Base-by-base conservation (phyloP, 73 alveolate genomes). In the Durusdinium trenchii region DNA sequence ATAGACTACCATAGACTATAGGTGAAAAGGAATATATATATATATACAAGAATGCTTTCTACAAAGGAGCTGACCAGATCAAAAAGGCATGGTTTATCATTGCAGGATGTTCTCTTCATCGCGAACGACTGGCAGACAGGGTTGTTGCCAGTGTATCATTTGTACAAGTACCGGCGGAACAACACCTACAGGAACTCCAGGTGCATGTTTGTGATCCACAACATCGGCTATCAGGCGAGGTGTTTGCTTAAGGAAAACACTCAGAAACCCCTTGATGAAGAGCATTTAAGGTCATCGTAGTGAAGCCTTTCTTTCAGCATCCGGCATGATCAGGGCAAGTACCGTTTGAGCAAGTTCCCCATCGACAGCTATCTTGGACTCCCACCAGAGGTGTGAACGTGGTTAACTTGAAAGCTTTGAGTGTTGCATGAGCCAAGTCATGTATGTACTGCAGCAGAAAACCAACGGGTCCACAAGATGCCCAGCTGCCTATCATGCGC, bases 51-150 rank as follows among this genome's bases (percentile, higher is more conserved):
- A n/a, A n/a, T n/a, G n/a, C n/a, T n/a, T n/a, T n/a, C n/a, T n/a
- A n/a, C n/a, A n/a, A n/a, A n/a, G n/a, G n/a, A n/a, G n/a, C n/a
- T n/a, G n/a, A n/a, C n/a, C n/a, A n/a, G n/a, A n/a, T n/a, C n/a
- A n/a, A n/a, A n/a, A n/a, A n/a, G n/a, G 23, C 69, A 57, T 23
- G 69, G 23, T 57, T 60, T 32, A 35, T n/a, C 6, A 12, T 32
- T 78, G 16, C 95, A 86, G 95, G 99, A 93, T 52, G 99, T 93
- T 6, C 93, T 73, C 48, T 93, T 93, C 82, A 75, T 93, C 28
- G 99, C 99, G 43, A 93, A 93, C 93, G 99, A 93, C 81, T 93
- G 99, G 99, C 99, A 93, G 92, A 93, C 99, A 5, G 99, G 99
- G 36, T 52, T 93, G 93, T 36, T 93, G 92, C 99, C 99, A 10